Conservation (phyloP, 2,329 filamentous ascomycete species). For the Colletotrichum horii region DNA sequence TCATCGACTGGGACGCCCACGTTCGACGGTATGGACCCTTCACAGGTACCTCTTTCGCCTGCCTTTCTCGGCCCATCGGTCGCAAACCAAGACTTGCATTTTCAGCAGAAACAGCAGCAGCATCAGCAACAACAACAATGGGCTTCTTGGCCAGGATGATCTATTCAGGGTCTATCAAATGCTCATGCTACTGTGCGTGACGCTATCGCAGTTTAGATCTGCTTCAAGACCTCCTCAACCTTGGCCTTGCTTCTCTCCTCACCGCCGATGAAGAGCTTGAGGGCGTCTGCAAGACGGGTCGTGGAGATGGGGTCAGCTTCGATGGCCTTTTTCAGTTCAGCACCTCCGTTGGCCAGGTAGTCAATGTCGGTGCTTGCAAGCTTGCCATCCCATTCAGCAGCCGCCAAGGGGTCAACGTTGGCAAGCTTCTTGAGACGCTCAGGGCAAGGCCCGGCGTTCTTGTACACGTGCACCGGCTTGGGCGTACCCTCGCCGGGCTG, state of each 20-base stretch:
- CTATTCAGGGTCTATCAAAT: neutral
- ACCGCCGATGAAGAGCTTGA: constrained; percentile 44
- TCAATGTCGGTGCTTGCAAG: constrained; percentile 45
- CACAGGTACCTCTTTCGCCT: neutral
- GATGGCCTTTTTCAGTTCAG: constrained; percentile 46
- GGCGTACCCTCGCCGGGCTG: constrained; percentile 42
- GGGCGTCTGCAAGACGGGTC: constrained; percentile 41
- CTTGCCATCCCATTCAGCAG: constrained; percentile 41
- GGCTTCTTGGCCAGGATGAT: constrained; percentile 6
- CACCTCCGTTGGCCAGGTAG: constrained; percentile 51
- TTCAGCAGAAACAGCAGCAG: neutral
- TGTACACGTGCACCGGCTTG: constrained; percentile 46
- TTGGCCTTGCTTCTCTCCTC: constrained; percentile 42
- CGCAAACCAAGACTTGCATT: neutral
- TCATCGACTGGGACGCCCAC: neutral
- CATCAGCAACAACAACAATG: neutral
- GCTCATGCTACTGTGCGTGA: neutral
- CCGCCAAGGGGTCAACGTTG: constrained; percentile 43
- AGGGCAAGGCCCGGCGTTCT: constrained; percentile 34
- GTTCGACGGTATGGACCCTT: neutral
- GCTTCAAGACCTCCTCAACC: constrained; percentile 37
- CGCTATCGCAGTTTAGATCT: constrained; percentile 17
- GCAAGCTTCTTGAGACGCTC: constrained; percentile 38
- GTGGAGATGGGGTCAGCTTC: constrained; percentile 40
- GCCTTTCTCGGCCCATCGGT: neutral